Evolutionary conservation across 495 filamentous ascomycete species (phyloP).

Genomic region (Trichocladium uniseriatum): DNA sequence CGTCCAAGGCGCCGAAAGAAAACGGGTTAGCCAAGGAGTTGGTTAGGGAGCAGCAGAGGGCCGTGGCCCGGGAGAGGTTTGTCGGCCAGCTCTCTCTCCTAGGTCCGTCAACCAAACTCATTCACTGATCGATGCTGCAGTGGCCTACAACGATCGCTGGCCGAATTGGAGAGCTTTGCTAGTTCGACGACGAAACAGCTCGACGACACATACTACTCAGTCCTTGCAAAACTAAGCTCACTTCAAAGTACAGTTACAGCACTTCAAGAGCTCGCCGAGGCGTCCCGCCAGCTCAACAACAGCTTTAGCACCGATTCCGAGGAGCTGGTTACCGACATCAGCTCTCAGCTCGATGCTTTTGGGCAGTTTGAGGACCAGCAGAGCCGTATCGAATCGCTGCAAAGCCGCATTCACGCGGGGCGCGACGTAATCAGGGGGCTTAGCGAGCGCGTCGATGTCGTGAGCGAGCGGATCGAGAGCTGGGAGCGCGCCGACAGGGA

Average conservation of each 20-base stretch:
- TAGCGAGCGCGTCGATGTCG: constrained; percentile 54
- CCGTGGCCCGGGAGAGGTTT: constrained; percentile 35
- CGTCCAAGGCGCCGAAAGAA: constrained; percentile 15
- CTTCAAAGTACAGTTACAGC: constrained; percentile 58
- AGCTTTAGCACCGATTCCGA: constrained; percentile 55
- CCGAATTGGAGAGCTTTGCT: constrained; percentile 36
- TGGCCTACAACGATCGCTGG: constrained; percentile 34
- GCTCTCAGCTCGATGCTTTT: constrained; percentile 55
- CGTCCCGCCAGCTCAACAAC: constrained; percentile 49
- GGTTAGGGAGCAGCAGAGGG: constrained; percentile 34
- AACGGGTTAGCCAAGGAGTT: constrained; percentile 26
- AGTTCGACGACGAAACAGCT: constrained; percentile 58
- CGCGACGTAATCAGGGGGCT: constrained; percentile 55
- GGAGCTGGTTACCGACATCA: constrained; percentile 52
- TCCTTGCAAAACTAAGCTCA: constrained; percentile 65
- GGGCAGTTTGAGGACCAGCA: constrained; percentile 63
- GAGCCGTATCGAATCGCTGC: constrained; percentile 53
- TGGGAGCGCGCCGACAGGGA: constrained; percentile 65
- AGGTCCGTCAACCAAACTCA: constrained; percentile 8
- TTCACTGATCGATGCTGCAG: constrained; percentile 15
- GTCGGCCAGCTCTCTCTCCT: constrained; percentile 8
- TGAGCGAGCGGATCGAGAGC: constrained; percentile 53
- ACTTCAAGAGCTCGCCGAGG: constrained; percentile 59
- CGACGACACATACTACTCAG: constrained; percentile 79
- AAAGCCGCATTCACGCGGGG: constrained; percentile 54